phyloP scores from a whole-genome alignment of 148 eudicot genomes.

The Salicornia ramosissima region DNA sequence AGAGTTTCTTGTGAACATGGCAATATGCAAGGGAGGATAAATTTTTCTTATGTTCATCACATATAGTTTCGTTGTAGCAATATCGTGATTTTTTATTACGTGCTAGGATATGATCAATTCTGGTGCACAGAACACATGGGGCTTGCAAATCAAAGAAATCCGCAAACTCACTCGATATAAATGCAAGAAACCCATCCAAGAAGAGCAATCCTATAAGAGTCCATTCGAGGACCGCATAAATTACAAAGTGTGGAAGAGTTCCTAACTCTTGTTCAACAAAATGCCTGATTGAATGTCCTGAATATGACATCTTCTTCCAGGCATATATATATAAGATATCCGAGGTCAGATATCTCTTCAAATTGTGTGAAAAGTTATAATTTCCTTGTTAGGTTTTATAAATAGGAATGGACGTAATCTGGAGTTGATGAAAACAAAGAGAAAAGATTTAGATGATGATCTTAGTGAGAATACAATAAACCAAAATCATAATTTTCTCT shows the following conservation, averaged over 20 bases:
- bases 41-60: conserved; percentile 78
- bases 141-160: conserved; percentile 53
- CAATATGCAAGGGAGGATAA: conserved; percentile 91
- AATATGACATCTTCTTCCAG: conserved; percentile 16
- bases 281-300: conserved; percentile 38
- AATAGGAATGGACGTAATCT: not conserved
- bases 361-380: not conserved
- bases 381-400: not conserved
- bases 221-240: conserved; percentile 81
- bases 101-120: conserved; percentile 65
- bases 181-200: conserved; percentile 60
- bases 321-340: not conserved
- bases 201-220: conserved; percentile 56
- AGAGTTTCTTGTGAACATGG: conserved; percentile 71
- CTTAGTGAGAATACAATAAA: not conserved
- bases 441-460: conserved; percentile 16
- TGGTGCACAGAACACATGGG: conserved; percentile 74
- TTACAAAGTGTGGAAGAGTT: conserved; percentile 49
- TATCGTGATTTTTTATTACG: conserved; percentile 33
- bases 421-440: not conserved
- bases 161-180: conserved; percentile 55
- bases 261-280: conserved; percentile 63
- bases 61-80: conserved; percentile 62
- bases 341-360: conserved; percentile 7
- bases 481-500: not conserved